A percentile compares a stretch with the other conserved stretches of the same genome.
These are phyloP conservation scores for Dalbergia cultrata DNA, from an alignment of 306 rosid genomes.

Conservation along the genomic window DNA sequence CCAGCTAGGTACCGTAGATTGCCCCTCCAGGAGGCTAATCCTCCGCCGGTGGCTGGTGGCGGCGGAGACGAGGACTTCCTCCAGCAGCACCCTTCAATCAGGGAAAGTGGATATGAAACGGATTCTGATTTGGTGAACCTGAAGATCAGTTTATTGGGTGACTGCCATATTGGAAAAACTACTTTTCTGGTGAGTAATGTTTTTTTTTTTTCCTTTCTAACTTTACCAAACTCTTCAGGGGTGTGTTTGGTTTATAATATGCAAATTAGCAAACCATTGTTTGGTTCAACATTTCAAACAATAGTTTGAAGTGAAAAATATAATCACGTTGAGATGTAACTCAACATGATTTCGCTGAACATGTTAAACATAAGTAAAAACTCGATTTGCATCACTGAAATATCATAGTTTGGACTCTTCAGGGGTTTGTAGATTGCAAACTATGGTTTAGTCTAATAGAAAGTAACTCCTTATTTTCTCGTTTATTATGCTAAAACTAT, in stretches of 20 bases:
- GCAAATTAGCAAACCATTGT: neutral
- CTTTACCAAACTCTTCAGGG: constrained; percentile 16
- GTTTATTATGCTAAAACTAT: too few relatives aligned
- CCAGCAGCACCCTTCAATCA: neutral
- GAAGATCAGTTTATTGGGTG: constrained; percentile 93
- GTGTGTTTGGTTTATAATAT: neutral
- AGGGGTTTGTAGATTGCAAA: neutral
- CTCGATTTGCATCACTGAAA: too few relatives aligned
- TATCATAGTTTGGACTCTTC: too few relatives aligned
- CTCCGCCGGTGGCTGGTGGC: constrained; percentile 10
- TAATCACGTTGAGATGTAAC: too few relatives aligned
- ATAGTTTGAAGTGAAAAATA: too few relatives aligned
- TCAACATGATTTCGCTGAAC: too few relatives aligned
- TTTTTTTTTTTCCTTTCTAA: neutral
- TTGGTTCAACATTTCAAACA: too few relatives aligned
- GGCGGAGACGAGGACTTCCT: neutral
- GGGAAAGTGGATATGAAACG: constrained; percentile 52
- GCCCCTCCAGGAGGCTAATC: constrained; percentile 31
- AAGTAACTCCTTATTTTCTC: too few relatives aligned
- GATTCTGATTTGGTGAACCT: constrained; percentile 86
- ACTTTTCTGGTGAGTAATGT: constrained; percentile 73
- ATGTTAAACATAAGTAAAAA: too few relatives aligned
- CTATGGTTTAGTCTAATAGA: neutral
- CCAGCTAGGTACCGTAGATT: constrained; percentile 61
- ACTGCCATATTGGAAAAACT: constrained; percentile 93